Evolutionary conservation across 139 green algal genomes (phyloP), one percentile per base, ranked within the genome.

Genomic region (Tetradesmus obliquus): DNA sequence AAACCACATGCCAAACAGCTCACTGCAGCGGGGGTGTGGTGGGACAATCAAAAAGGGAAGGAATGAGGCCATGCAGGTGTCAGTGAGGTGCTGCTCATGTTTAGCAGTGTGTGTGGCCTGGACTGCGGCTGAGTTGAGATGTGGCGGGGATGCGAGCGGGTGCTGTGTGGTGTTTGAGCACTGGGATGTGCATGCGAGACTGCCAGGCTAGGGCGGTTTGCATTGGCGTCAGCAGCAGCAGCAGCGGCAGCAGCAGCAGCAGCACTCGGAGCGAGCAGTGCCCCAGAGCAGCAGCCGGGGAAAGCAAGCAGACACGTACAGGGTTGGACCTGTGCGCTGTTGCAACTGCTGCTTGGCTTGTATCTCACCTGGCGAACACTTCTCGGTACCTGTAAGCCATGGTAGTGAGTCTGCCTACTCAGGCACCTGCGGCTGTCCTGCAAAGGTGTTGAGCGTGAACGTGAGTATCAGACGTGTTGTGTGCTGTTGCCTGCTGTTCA

Each of bases 1-100:
- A 80, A 92, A 82, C 88, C 88, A 92, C 87, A 91, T 91, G 24
- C 88, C 88, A 71, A 92, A 92, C 88, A 92, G 87, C 80, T 92
- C 88, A 57, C 88, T 92, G 80, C 72, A 84, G 13, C 1, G 62
- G 62, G 62, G 32, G 20, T 76, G 57, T 24, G 57, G 80, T 55
- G 4, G 79, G 8, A 86, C 10, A 82, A 3, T 10, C 1, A 72
- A 72, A 13, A 45, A 72, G 12, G 12, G 60, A 10, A 72, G 60
- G 10, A 72, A 72, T 13, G 12, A 72, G 1, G 12, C 60, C 10
- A 10, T 19, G 60, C 60, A 72, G 60, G 60, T 72, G 60, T 72
- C 60, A 72, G 10, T 72, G 12, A 13, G 60, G 10, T 72, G 60
- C 10, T 72, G 60, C 60, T 72, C 60, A 72, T 10, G 60, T 72